Conservation (phyloP, 768 basidiomycete species). For the Podaxis sp. region DNA sequence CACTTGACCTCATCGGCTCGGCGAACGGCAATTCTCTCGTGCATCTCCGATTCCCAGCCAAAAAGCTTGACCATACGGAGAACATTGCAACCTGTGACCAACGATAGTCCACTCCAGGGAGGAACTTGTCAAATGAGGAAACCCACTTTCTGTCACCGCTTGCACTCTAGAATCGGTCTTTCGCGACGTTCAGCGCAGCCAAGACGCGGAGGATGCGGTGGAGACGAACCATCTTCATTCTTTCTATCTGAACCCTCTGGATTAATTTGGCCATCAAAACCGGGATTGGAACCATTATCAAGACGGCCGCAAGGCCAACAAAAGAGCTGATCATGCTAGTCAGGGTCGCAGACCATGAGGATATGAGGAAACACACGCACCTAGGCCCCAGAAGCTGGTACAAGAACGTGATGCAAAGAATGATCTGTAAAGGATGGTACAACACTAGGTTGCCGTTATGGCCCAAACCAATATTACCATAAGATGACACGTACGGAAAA, state of each 20-base stretch:
- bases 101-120: background rate
- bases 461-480: background rate
- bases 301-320: conserved; percentile 9
- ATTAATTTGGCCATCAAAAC: conserved; percentile 38
- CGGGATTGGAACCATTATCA: conserved; percentile 20
- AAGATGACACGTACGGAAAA: conserved; percentile 5
- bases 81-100: conserved; percentile 46
- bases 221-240: conserved; percentile 54
- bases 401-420: conserved; percentile 41
- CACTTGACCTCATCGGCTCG: conserved; percentile 63
- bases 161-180: conserved; percentile 61
- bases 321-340: conserved; percentile 7
- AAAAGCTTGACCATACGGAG: conserved; percentile 78
- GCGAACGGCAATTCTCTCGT: conserved; percentile 49
- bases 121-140: conserved; percentile 4
- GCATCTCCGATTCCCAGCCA: conserved; percentile 64
- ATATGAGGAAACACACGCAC: conserved; percentile 21
- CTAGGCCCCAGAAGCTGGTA: conserved; percentile 48
- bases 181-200: conserved; percentile 34
- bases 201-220: conserved; percentile 46
- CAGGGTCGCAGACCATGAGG: background rate
- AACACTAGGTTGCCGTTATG: conserved; percentile 24
- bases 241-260: conserved; percentile 49
- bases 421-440: conserved; percentile 41
- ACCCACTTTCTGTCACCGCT: conserved; percentile 57